Conservation (phyloP, 352 stramenopile genomes). For the Phytopythium aichiense region DNA sequence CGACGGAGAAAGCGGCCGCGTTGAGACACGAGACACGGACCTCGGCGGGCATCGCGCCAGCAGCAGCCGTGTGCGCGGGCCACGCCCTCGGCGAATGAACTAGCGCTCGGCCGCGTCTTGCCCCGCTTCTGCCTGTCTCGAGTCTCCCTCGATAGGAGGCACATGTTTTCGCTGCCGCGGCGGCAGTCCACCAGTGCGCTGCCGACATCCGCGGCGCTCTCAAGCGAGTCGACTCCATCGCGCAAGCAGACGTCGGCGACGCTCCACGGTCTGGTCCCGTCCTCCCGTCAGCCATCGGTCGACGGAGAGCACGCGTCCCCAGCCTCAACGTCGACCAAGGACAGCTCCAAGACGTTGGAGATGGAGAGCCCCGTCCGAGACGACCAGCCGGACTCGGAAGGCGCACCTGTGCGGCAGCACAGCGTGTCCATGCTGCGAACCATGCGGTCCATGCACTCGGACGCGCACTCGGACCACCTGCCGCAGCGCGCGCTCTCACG, state of each 20-base stretch:
- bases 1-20: not conserved
- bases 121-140: not conserved
- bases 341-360: not conserved
- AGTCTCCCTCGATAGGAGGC: not conserved
- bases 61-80: not conserved
- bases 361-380: not conserved
- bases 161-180: slow-evolving; percentile 39
- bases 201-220: slow-evolving; percentile 6
- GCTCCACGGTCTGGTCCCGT: not conserved
- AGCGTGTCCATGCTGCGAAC: slow-evolving; percentile 18
- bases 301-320: slow-evolving; percentile 25
- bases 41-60: not conserved
- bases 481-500: slow-evolving; percentile 38
- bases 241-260: slow-evolving; percentile 2
- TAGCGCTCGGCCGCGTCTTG: not conserved
- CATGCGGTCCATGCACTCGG: slow-evolving; percentile 21
- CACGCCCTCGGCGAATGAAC: slow-evolving; percentile 1
- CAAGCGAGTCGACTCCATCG: not conserved
- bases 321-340: slow-evolving; percentile 12
- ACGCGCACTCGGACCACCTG: slow-evolving; percentile 12
- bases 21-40: not conserved
- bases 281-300: not conserved
- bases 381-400: not conserved
- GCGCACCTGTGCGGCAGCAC: not conserved
- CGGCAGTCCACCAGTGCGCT: slow-evolving; percentile 38